phyloP scores from a whole-genome alignment of 768 basidiomycete species.

The Basidioascus undulatus region DNA sequence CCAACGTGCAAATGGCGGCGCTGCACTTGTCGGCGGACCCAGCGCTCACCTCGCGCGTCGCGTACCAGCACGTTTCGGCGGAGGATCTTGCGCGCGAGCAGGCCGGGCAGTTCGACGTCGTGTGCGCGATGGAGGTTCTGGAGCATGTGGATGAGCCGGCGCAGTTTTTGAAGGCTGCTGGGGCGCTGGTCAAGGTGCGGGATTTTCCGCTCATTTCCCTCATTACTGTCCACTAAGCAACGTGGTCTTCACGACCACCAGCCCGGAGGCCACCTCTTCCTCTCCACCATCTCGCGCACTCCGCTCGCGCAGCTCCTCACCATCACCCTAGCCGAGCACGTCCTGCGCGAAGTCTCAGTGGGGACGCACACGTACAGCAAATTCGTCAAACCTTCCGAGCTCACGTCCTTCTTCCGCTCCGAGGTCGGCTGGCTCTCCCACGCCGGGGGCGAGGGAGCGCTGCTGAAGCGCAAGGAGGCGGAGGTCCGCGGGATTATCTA shows the following conservation, averaged over 20 bases:
- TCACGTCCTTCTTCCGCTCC: slow-evolving; percentile 53
- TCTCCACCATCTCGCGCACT: slow-evolving; percentile 81
- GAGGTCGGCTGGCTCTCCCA: slow-evolving; percentile 18
- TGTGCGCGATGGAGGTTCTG: slow-evolving; percentile 92
- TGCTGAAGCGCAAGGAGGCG: slow-evolving; percentile 36
- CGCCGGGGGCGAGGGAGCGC: slow-evolving; percentile 30
- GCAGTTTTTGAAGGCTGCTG: slow-evolving; percentile 56
- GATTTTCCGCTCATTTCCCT: background rate
- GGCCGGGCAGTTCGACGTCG: slow-evolving; percentile 48
- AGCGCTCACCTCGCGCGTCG: slow-evolving; percentile 29
- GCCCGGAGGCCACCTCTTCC: slow-evolving; percentile 88
- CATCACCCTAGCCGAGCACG: slow-evolving; percentile 54
- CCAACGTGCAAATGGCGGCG: slow-evolving; percentile 65
- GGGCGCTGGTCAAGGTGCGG: slow-evolving; percentile 62
- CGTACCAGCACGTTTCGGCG: slow-evolving; percentile 48
- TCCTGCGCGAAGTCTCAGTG: slow-evolving; percentile 49
- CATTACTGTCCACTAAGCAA: background rate
- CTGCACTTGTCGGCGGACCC: slow-evolving; percentile 63
- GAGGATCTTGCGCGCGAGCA: slow-evolving; percentile 41
- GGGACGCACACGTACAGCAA: slow-evolving; percentile 87
- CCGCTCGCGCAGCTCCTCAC: slow-evolving; percentile 45
- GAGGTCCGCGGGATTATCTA: slow-evolving; percentile 61
- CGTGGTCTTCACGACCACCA: slow-evolving; percentile 15
- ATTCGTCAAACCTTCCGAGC: slow-evolving; percentile 65
- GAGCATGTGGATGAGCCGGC: slow-evolving; percentile 91